These are phyloP conservation scores for Starmerella sirachaensis DNA, from an alignment of 805 yeast species.

Conservation along the genomic window DNA sequence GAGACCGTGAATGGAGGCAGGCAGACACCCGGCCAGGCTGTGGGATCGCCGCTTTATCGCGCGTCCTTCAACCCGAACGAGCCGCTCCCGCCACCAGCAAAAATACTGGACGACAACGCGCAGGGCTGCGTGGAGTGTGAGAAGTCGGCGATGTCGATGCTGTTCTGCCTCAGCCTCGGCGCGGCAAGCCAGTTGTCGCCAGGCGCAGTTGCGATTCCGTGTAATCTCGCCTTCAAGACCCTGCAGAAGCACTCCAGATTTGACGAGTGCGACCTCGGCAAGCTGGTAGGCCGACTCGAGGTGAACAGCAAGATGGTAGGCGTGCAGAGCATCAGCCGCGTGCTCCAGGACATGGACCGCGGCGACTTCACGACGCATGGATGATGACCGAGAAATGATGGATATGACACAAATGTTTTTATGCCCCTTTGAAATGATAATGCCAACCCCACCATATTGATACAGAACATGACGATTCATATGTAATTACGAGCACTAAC, in stretches of 20 bases:
- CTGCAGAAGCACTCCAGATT: constrained; percentile 48
- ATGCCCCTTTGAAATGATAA: no score
- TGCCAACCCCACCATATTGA: no score
- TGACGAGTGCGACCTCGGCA: constrained; percentile 21
- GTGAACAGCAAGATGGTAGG: constrained; percentile 20
- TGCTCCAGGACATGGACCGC: constrained; percentile 19
- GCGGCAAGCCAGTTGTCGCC: constrained; percentile 15
- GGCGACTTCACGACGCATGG: constrained; percentile 6
- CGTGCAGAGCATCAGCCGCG: constrained; percentile 24
- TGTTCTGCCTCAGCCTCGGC: constrained; percentile 51
- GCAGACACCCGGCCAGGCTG: neutral
- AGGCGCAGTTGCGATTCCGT: constrained; percentile 45
- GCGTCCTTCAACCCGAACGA: neutral
- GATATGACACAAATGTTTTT: no score
- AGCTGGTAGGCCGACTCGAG: constrained; percentile 19
- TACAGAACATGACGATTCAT: no score
- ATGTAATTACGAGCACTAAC: no score
- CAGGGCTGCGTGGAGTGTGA: constrained; percentile 37
- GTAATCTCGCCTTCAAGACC: constrained; percentile 74
- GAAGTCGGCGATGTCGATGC: constrained; percentile 60
- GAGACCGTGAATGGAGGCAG: no score
- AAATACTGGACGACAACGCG: constrained; percentile 34
- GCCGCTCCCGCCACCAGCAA: constrained; percentile 1
- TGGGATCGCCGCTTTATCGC: neutral
- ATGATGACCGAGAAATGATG: no score